A percentile compares a stretch with the other conserved stretches of the same genome.
phyloP scores from a whole-genome alignment of 176 grass and related monocot genomes.

The Miscanthus lutarioriparius region DNA sequence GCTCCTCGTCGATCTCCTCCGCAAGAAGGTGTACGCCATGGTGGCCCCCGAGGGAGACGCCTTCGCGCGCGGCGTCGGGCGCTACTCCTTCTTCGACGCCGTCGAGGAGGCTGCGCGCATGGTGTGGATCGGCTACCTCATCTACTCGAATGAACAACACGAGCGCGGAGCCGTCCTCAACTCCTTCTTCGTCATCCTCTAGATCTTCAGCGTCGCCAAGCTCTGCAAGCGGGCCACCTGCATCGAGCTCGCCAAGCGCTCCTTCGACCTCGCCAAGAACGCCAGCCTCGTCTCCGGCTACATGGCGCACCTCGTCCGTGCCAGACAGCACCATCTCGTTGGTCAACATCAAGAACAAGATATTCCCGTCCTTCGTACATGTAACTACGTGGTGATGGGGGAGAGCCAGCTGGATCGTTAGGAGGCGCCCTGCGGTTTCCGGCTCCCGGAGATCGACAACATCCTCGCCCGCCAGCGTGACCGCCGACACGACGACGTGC shows the following conservation, averaged over 20 bases:
- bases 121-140: slow-evolving; percentile 34
- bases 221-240: background rate
- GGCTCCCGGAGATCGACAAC: too few species aligned
- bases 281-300: too few species aligned
- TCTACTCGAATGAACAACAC: slow-evolving; percentile 10
- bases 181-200: slow-evolving; percentile 26
- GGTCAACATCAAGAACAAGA: too few species aligned
- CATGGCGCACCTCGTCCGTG: too few species aligned
- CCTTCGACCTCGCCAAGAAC: too few species aligned
- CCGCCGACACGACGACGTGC: too few species aligned
- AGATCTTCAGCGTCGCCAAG: slow-evolving; percentile 21
- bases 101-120: slow-evolving; percentile 33
- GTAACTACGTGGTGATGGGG: too few species aligned
- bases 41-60: background rate
- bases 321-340: too few species aligned
- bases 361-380: too few species aligned
- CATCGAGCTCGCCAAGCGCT: background rate
- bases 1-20: slow-evolving; percentile 40
- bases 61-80: background rate
- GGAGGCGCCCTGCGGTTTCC: too few species aligned
- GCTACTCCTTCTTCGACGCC: slow-evolving; percentile 10
- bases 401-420: too few species aligned
- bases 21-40: slow-evolving; percentile 33
- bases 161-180: background rate
- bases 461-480: too few species aligned